Base-by-base conservation (phyloP, 768 basidiomycete species). In the Plicaturopsis crispa region DNA sequence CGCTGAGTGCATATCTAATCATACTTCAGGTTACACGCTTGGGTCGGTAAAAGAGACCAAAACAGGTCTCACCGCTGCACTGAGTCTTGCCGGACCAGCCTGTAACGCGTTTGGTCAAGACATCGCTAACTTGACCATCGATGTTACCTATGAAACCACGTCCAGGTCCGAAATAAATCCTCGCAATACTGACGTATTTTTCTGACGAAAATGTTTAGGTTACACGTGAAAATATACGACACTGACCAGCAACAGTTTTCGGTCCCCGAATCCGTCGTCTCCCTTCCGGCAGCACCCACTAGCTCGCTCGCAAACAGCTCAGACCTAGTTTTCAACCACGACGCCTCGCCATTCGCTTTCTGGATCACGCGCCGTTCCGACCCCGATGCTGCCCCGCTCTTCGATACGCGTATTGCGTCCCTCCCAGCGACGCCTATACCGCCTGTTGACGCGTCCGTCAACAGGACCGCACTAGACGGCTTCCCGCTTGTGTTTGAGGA, bases 401-500 rank as follows among this genome's bases (percentile, higher is more conserved):
- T 87, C 48, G 84, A 88, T 49, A 87, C 84, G 1, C 71, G 84
- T 30, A 53, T 69, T 6, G 46, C 67, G 0, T 83, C 80, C 0
- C 63, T 87, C 6, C 82, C 83, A 1, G 42, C 62, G 3, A 70
- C 80, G 3, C 75, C 78, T 1, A 73, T 75, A 23, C 59, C 71
- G n/a, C 67, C 81, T 8, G 62, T 71, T n/a, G 69, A 75, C 26
- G 22, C 65, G 0, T 57, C 53, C 6, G 75, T 78, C 43, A 65
- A 67, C 34, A 68, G 65, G 4, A 78, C 78, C 0, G 69, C 71
- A 2, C 62, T 87, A 13, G 66, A 78, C 39, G 77, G 70, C 0
- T 83, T 84, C 41, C 73, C 78, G 0, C 62, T 89, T 8, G 72
- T 89, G 10, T 88, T 88, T 49, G 84, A 88, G 48, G 76, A 88